These are phyloP conservation scores for Onygenales sp. DNA, from an alignment of 2,329 filamentous ascomycete species.

Conservation along the genomic window DNA sequence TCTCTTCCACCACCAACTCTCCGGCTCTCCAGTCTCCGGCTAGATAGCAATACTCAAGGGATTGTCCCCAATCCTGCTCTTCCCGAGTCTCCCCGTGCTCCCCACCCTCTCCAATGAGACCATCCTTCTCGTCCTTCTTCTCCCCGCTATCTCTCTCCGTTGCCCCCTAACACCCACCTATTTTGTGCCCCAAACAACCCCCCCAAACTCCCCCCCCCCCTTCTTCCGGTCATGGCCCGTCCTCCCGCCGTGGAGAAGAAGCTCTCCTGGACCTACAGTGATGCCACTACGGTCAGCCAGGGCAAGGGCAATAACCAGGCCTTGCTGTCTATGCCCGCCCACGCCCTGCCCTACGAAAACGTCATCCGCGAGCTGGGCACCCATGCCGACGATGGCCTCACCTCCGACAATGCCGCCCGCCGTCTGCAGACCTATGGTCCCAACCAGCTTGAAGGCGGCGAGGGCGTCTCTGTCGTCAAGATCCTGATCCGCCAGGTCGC, in stretches of 20 bases:
- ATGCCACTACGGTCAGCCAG: not conserved
- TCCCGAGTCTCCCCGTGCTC: not conserved
- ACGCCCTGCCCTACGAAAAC: conserved; percentile 45
- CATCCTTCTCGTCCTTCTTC: not conserved
- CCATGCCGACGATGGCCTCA: conserved; percentile 48
- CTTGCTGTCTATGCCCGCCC: conserved; percentile 51
- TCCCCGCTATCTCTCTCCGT: not conserved
- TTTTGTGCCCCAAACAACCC: not conserved
- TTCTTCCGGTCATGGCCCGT: not conserved
- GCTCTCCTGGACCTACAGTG: not conserved
- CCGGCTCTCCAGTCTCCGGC: no score
- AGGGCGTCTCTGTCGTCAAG: conserved; percentile 58
- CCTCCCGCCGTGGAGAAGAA: conserved; percentile 8
- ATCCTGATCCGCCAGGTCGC: conserved; percentile 57
- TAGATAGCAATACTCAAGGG: no score
- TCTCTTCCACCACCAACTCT: not conserved
- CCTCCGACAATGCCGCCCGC: conserved; percentile 41
- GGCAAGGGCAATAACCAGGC: conserved; percentile 25
- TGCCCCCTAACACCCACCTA: conserved; percentile 1
- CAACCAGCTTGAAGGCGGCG: conserved; percentile 58
- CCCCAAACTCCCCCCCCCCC: not conserved
- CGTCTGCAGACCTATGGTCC: conserved; percentile 48
- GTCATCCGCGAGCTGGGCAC: conserved; percentile 47
- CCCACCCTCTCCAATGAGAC: conserved; percentile 1
- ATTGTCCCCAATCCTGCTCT: not conserved